Base-by-base conservation (phyloP, 768 basidiomycete genomes). In the Kwoniella sp. region DNA sequence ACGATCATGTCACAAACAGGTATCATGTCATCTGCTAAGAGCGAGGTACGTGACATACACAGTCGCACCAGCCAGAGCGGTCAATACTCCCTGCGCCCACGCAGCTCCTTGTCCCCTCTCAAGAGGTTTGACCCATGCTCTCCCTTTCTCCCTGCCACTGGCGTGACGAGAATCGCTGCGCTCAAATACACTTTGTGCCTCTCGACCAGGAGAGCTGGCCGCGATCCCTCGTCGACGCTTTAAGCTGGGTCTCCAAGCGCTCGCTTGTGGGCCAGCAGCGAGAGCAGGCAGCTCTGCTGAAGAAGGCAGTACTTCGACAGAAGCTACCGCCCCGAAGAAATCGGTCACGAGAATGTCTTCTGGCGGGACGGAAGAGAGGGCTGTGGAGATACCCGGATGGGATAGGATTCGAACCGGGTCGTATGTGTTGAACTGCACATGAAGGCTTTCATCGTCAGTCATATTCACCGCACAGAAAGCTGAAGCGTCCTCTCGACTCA, bases 291-390 rank as follows among this genome's bases (percentile, higher is more conserved):
- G 26, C 17, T 59, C 54, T 11, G 38, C 34, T 17, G 50, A 34
- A 29, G 54, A 57, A 12, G 67, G 60, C 26, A 63, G 61, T 17
- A 93, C 82, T 72, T 97, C 92, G 0, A 89, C 91, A 64, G 90
- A 89, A 17, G 90, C 84, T 20, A 96, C 91, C 1, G 91, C 93
- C 1, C 92, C 92, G 71, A 93, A 89, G 77, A 93, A 93, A 79
- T 93, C 91, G 2, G 91, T 92, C 60, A 93, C 84, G 2, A 86
- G 83, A 0, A 86, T 84, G 9, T 84, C 74, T 51, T 86, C 83
- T 1, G 92, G 83, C 7, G 86, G 84, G 50, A 90, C 85, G 9
- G 77, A 79, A 82, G 92, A 97, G 20, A 93, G 85, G 77, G 91
- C 90, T 26, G 87, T 87, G 56, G 93, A 89, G 22, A 97, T 88